phyloP scores from a whole-genome alignment of 1,284 basidiomycete species.

The Butyriboletus appendiculatus region DNA sequence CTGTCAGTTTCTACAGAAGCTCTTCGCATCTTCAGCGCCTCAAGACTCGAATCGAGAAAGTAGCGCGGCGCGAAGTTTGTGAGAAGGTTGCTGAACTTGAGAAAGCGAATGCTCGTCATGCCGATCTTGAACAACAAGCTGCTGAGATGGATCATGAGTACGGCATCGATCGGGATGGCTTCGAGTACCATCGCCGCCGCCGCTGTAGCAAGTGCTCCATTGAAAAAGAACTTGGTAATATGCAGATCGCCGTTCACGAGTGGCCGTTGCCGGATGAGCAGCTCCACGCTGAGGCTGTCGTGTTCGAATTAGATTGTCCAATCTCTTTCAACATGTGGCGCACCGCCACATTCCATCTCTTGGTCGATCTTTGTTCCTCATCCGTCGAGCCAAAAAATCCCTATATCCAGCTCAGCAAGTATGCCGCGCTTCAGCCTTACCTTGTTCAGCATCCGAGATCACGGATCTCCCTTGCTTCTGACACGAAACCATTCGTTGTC shows the following conservation, averaged over 20 bases:
- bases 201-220: slow-evolving; percentile 41
- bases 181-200: too few relatives aligned
- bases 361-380: slow-evolving; percentile 34
- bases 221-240: slow-evolving; percentile 10
- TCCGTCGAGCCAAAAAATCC: not conserved
- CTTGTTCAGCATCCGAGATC: slow-evolving; percentile 14
- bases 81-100: slow-evolving; percentile 20
- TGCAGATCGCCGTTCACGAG: slow-evolving; percentile 45
- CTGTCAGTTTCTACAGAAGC: not conserved
- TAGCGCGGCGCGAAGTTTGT: not conserved
- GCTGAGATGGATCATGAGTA: slow-evolving; percentile 1
- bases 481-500: slow-evolving; percentile 40
- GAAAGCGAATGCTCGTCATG: slow-evolving; percentile 18
- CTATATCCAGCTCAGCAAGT: slow-evolving; percentile 15
- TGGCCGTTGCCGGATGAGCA: slow-evolving; percentile 47
- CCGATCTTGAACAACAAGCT: slow-evolving; percentile 11
- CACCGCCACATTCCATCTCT: slow-evolving; percentile 39
- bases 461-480: slow-evolving; percentile 41
- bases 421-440: slow-evolving; percentile 12
- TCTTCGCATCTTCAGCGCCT: not conserved
- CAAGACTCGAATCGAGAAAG: not conserved
- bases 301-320: slow-evolving; percentile 51
- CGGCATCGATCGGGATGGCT: too few relatives aligned
- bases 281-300: slow-evolving; percentile 28
- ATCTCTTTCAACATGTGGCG: slow-evolving; percentile 46